Conservation (phyloP, 768 basidiomycete genomes). For the Mycena pura region DNA sequence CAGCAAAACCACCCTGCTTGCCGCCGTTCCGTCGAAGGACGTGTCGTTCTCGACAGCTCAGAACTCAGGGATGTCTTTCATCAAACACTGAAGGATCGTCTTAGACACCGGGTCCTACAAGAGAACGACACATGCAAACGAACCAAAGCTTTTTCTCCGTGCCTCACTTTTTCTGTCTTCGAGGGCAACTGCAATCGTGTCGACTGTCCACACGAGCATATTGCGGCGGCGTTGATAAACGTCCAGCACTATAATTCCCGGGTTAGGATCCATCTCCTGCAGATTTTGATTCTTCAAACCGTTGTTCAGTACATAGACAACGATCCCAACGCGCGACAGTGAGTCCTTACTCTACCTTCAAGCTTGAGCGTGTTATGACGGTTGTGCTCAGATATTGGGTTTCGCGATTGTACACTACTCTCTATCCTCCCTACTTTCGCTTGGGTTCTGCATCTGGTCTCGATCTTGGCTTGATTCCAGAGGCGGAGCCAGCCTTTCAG, state of each 20-base stretch:
- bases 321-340: slow-evolving; percentile 31
- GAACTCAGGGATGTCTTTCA: slow-evolving; percentile 34
- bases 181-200: slow-evolving; percentile 37
- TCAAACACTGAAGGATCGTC: slow-evolving; percentile 30
- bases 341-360: not conserved
- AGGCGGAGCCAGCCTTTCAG: slow-evolving; percentile 41
- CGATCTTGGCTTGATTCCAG: slow-evolving; percentile 44
- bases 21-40: not conserved
- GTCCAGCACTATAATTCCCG: slow-evolving; percentile 47
- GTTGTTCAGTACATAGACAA: slow-evolving; percentile 27
- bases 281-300: slow-evolving; percentile 53
- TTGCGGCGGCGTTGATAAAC: slow-evolving; percentile 29
- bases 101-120: slow-evolving; percentile 36
- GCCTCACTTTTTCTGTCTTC: slow-evolving; percentile 41
- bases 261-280: slow-evolving; percentile 53
- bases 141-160: slow-evolving; percentile 44
- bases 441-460: slow-evolving; percentile 52
- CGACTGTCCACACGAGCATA: slow-evolving; percentile 47
- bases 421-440: slow-evolving; percentile 54
- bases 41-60: slow-evolving; percentile 19
- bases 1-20: slow-evolving; percentile 3
- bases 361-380: not conserved
- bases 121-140: slow-evolving; percentile 42
- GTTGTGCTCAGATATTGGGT: slow-evolving; percentile 50
- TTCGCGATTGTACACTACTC: slow-evolving; percentile 50